These are phyloP conservation scores for Coemansia sp. DNA, from an alignment of 192 early-diverging fungal genomes.

Conservation along the genomic window DNA sequence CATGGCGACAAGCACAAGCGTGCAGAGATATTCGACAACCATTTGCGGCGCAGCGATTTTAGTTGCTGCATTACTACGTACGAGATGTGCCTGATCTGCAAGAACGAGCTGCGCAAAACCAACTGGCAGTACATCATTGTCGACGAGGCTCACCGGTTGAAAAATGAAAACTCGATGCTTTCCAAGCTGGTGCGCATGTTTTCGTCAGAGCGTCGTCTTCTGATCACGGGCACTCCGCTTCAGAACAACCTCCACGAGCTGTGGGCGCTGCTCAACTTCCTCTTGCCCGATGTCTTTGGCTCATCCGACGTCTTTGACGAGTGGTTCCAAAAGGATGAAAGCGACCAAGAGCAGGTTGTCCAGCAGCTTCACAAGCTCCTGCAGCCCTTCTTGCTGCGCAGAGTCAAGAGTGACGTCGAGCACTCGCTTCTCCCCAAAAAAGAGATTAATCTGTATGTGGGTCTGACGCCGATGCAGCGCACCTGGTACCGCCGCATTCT, in stretches of 20 bases:
- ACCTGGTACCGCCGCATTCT: conserved; percentile 94
- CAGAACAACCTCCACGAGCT: conserved; percentile 98
- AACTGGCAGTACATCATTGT: conserved; percentile 77
- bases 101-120: conserved; percentile 75
- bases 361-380: conserved; percentile 66
- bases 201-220: conserved; percentile 79
- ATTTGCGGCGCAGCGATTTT: conserved; percentile 65
- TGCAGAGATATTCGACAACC: conserved; percentile 58
- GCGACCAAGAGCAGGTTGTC: conserved; percentile 63
- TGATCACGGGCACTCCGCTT: conserved; percentile 94
- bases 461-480: conserved; percentile 91
- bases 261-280: conserved; percentile 98
- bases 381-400: conserved; percentile 79
- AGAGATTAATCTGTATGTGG: conserved; percentile 88
- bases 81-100: conserved; percentile 93
- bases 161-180: conserved; percentile 93
- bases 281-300: conserved; percentile 96
- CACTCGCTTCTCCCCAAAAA: conserved; percentile 95
- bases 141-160: conserved; percentile 81
- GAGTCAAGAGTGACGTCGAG: conserved; percentile 94
- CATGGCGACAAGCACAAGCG: conserved; percentile 88
- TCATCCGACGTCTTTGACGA: conserved; percentile 91
- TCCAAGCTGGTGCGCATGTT: conserved; percentile 94
- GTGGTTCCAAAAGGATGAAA: conserved; percentile 74
- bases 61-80: conserved; percentile 96